Conservation (phyloP, 768 basidiomycete genomes). For the Lentinula boryana region DNA sequence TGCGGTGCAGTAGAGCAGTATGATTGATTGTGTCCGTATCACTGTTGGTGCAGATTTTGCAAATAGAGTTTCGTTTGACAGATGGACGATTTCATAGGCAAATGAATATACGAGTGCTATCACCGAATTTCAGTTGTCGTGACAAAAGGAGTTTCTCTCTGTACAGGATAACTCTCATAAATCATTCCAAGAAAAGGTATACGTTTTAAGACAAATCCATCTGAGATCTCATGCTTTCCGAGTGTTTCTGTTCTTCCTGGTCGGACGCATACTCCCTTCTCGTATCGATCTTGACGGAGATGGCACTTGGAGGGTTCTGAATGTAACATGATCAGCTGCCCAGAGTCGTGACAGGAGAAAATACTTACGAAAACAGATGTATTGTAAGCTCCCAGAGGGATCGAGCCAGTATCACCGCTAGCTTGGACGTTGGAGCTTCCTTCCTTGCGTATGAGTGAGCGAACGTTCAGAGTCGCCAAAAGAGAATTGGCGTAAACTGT, state of each 20-base stretch:
- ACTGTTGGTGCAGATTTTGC: no score
- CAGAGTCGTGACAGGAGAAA: background rate
- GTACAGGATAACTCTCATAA: no score
- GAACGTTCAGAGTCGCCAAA: slow-evolving; percentile 24
- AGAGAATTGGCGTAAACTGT: slow-evolving; percentile 26
- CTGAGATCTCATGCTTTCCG: background rate
- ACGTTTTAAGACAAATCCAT: background rate
- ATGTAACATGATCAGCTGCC: background rate
- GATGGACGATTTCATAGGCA: background rate
- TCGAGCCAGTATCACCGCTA: background rate
- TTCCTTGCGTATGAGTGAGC: slow-evolving; percentile 12
- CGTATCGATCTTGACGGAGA: slow-evolving; percentile 10
- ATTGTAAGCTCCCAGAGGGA: background rate
- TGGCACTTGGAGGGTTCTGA: slow-evolving; percentile 1
- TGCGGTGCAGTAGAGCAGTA: no score
- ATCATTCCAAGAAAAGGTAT: no score
- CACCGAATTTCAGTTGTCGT: no score
- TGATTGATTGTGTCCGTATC: no score
- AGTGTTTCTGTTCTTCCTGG: background rate
- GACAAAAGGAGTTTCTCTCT: no score
- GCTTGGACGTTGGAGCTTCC: background rate
- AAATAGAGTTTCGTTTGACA: no score
- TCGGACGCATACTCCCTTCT: background rate
- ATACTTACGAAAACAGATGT: slow-evolving; percentile 1
- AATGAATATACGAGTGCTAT: background rate